Evolutionary conservation across 192 early-diverging fungal species (phyloP).

Genomic region (Gonapodya prolifera): DNA sequence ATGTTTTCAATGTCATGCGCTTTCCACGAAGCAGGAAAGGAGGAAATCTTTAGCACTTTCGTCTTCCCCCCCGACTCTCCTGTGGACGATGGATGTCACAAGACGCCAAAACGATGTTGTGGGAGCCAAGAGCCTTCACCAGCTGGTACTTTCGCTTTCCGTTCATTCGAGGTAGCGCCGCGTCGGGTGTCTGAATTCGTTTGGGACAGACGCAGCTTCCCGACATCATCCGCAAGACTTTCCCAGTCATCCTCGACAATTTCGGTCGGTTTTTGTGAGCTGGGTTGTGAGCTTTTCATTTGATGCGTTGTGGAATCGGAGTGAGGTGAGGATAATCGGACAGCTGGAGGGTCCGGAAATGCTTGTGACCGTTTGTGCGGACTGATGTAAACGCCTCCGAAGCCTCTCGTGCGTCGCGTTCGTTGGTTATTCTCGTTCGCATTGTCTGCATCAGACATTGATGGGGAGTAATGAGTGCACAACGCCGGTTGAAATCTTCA

Average conservation of each 20-base stretch:
- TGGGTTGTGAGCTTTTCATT: not conserved
- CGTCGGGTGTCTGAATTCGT: too few species aligned
- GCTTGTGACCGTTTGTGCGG: not conserved
- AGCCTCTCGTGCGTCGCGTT: not conserved
- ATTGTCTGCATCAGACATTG: too few species aligned
- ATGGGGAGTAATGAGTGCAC: too few species aligned
- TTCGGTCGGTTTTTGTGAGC: not conserved
- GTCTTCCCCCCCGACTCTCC: too few species aligned
- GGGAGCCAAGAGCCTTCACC: too few species aligned
- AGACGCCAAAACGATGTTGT: too few species aligned
- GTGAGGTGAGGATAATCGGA: not conserved
- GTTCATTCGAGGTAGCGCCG: too few species aligned
- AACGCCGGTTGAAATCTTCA: too few species aligned
- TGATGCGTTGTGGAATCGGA: not conserved
- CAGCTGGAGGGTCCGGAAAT: not conserved
- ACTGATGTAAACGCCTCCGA: not conserved
- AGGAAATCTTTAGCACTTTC: not conserved
- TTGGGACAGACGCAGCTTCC: too few species aligned
- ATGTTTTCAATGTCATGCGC: not conserved
- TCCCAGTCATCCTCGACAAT: not conserved
- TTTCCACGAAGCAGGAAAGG: slow-evolving; percentile 4
- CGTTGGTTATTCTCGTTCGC: too few species aligned
- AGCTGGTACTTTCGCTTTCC: too few species aligned
- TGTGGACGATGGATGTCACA: too few species aligned
- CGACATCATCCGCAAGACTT: not conserved